These are phyloP conservation scores for Vaccinium macrocarpon DNA, from an alignment of 148 eudicot species.

Conservation along the genomic window DNA sequence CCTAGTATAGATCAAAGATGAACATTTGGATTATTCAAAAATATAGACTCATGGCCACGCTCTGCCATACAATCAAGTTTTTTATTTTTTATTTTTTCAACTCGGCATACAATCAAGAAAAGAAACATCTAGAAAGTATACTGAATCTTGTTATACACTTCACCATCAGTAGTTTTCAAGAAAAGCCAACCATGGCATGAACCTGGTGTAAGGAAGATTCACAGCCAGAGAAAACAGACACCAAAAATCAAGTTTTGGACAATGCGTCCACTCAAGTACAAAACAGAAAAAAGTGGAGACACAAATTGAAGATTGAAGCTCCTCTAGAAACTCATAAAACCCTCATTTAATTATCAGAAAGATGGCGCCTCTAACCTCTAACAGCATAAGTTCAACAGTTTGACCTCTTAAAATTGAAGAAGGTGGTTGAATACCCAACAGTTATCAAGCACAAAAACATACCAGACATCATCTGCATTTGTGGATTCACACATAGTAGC, in stretches of 20 bases:
- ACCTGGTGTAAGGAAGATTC: not conserved
- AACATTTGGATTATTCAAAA: not conserved
- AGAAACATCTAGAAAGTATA: not conserved
- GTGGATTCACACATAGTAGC: conserved; percentile 44
- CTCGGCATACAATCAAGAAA: no score
- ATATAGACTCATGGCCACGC: not conserved
- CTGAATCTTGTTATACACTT: not conserved
- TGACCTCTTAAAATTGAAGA: not conserved
- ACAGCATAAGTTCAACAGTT: not conserved
- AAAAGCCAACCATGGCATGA: not conserved
- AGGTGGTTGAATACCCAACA: not conserved
- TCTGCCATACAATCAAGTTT: not conserved
- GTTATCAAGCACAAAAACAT: conserved; percentile 11
- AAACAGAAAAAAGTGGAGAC: not conserved
- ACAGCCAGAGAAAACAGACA: not conserved
- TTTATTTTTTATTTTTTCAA: no score
- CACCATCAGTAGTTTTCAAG: not conserved
- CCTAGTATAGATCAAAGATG: not conserved
- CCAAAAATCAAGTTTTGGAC: not conserved
- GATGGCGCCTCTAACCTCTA: not conserved
- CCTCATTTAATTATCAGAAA: not conserved
- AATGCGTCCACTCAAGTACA: not conserved
- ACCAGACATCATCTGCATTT: conserved; percentile 50
- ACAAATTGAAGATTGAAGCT: not conserved
- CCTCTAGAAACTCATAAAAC: not conserved